Conservation (phyloP, 257 asterid species). For the Capsicum chinense region DNA sequence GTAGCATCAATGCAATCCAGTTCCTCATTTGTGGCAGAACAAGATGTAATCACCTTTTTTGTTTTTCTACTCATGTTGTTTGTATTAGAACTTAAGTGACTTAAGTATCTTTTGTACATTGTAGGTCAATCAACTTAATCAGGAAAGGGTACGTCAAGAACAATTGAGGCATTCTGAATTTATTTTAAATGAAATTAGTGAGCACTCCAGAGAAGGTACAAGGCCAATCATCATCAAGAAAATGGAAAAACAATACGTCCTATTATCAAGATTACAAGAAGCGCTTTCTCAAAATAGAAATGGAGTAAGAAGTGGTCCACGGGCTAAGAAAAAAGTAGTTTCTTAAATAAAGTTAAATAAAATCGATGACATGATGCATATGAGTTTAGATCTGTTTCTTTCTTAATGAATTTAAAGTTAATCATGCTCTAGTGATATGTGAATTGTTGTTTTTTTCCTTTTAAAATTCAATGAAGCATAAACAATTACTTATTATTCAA, state of each 20-base stretch:
- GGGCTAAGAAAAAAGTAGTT: neutral
- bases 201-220: neutral
- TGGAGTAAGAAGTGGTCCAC: neutral
- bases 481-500: no score
- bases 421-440: no score
- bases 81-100: neutral
- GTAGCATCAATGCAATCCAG: neutral
- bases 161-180: neutral
- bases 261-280: neutral
- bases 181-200: neutral
- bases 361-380: no score
- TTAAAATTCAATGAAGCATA: no score
- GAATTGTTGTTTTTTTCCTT: no score
- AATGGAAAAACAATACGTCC: neutral
- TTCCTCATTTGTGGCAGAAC: neutral
- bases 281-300: neutral
- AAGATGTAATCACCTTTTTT: neutral
- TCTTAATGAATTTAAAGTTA: no score
- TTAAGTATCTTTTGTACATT: no score
- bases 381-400: no score
- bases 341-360: no score
- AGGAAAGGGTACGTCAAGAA: neutral
- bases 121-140: no score
- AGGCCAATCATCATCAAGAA: neutral
- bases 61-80: neutral